A percentile compares a stretch with the other conserved stretches of the same genome.
Conservation (phyloP, 2,329 filamentous ascomycete species). For the Apiospora malaysiana region DNA sequence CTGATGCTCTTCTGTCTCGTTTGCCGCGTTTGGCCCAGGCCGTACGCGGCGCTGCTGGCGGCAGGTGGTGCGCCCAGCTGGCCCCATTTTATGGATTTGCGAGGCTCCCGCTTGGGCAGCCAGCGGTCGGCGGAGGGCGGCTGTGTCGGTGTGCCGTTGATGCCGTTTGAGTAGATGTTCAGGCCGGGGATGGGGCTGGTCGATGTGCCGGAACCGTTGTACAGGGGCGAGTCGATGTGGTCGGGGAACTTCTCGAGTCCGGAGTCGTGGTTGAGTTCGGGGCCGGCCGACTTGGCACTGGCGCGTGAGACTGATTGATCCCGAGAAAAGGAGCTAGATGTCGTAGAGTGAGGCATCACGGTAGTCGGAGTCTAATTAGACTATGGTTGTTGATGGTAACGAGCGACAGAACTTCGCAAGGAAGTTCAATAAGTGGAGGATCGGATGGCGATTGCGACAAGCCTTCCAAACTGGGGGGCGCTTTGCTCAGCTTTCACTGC, state of each 20-base stretch:
- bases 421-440: not conserved
- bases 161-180: constrained; percentile 39
- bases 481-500: constrained; percentile 8
- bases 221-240: constrained; percentile 42
- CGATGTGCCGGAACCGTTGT: constrained; percentile 35
- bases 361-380: constrained; percentile 5
- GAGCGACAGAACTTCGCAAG: constrained; percentile 18
- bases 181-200: constrained; percentile 28
- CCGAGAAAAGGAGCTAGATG: constrained; percentile 38
- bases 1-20: constrained; percentile 83
- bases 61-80: constrained; percentile 30
- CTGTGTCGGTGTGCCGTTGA: constrained; percentile 36
- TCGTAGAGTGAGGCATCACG: constrained; percentile 42
- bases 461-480: constrained; percentile 9
- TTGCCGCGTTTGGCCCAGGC: constrained; percentile 56
- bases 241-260: constrained; percentile 44
- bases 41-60: constrained; percentile 34
- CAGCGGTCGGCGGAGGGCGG: constrained; percentile 39
- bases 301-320: constrained; percentile 39
- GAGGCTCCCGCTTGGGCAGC: constrained; percentile 36
- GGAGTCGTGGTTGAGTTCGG: constrained; percentile 34
- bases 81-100: constrained; percentile 38
- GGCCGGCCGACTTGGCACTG: constrained; percentile 28
- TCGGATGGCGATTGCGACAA: constrained; percentile 18
- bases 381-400: not conserved